Conservation (phyloP, 768 basidiomycete species). For the Lentinula raphanica region DNA sequence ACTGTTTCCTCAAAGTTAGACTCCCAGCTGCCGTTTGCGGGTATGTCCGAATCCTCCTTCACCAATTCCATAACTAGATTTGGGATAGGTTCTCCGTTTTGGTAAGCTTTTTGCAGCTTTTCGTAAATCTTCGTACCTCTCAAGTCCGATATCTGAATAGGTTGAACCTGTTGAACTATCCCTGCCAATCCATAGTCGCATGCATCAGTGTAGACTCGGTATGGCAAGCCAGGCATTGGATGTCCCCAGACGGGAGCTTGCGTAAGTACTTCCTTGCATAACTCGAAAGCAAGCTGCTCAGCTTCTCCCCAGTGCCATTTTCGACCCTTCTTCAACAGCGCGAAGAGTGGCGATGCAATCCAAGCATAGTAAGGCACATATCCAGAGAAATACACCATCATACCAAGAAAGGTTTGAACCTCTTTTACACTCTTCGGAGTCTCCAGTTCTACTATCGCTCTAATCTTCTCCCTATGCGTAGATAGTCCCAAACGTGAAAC, state of each 20-base stretch:
- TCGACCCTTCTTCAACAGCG: neutral
- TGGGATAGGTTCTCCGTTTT: neutral
- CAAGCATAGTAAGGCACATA: constrained; percentile 23
- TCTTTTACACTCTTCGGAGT: constrained; percentile 10
- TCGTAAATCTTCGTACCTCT: neutral
- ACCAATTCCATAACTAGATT: neutral
- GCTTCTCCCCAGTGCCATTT: neutral
- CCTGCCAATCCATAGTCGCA: neutral
- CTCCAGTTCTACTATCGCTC: constrained; percentile 12
- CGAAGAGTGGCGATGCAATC: constrained; percentile 9
- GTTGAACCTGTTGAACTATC: neutral
- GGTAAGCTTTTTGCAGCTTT: neutral
- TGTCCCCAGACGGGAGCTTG: neutral
- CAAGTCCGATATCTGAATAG: neutral
- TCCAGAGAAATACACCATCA: constrained; percentile 22
- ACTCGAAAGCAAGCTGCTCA: neutral
- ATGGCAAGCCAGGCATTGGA: neutral
- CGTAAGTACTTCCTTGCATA: neutral
- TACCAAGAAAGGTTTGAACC: constrained; percentile 20
- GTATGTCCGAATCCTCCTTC: neutral
- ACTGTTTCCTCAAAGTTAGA: neutral
- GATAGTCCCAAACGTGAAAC: constrained; percentile 14
- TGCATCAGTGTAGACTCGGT: neutral
- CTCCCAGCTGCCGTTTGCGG: neutral
- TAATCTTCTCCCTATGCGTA: constrained; percentile 17